A percentile compares a stretch with the other conserved stretches of the same genome.
These are phyloP conservation scores for Waltiozyma sp. DNA, from an alignment of 1,139 yeast species.

Conservation along the genomic window DNA sequence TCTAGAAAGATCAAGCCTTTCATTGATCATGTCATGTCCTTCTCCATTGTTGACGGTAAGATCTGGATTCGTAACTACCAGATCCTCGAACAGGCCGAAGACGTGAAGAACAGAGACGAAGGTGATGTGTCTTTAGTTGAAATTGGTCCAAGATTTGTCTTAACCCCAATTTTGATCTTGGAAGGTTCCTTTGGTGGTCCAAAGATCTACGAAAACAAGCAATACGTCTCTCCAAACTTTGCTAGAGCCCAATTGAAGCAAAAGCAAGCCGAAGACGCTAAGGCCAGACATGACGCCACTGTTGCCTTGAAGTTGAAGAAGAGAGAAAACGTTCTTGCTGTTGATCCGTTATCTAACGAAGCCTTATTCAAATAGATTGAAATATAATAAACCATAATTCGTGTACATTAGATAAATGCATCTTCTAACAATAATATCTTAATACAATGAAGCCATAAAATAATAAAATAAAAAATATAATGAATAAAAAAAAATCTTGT, in stretches of 20 bases:
- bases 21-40: conserved; percentile 88
- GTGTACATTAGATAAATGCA: background rate
- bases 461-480: no score
- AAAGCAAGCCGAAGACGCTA: conserved; percentile 73
- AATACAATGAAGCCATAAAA: no score
- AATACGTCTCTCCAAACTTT: conserved; percentile 91
- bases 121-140: conserved; percentile 71
- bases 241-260: conserved; percentile 84
- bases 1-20: conserved; percentile 95
- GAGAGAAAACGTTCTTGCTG: conserved; percentile 64
- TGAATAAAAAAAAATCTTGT: background rate
- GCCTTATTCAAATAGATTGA: conserved; percentile 45
- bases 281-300: conserved; percentile 70
- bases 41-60: conserved; percentile 85
- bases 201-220: conserved; percentile 92
- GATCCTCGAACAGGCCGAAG: conserved; percentile 61
- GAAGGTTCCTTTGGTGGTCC: conserved; percentile 99
- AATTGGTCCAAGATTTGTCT: conserved; percentile 93
- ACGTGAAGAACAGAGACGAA: conserved; percentile 36
- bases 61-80: conserved; percentile 96
- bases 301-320: conserved; percentile 61
- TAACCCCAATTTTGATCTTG: conserved; percentile 81
- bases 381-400: background rate
- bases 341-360: conserved; percentile 79
- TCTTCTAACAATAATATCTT: no score